A percentile compares a stretch with the other conserved stretches of the same genome.
Conservation (phyloP, 345 rosid species). For the Raphanus sativus region DNA sequence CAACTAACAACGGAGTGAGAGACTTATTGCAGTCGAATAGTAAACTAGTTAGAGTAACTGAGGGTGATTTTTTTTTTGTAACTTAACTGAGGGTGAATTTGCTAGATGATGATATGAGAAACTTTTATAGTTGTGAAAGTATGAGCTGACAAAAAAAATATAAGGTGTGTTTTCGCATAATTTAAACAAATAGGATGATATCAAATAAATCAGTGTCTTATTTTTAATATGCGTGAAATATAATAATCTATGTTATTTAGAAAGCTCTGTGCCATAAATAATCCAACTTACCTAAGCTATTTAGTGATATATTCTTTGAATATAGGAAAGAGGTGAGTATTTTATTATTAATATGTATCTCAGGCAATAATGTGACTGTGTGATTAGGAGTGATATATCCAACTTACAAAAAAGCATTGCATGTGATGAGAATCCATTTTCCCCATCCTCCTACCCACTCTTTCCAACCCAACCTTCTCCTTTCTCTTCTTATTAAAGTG, state of each 20-base stretch:
- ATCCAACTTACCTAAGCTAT: background rate
- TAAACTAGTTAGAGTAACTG: background rate
- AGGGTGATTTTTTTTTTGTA: too few species aligned
- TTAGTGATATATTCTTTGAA: background rate
- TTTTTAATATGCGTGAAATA: background rate
- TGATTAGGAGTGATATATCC: conserved; percentile 16
- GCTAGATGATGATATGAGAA: background rate
- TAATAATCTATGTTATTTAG: background rate
- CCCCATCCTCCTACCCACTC: conserved; percentile 46
- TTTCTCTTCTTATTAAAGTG: conserved; percentile 36
- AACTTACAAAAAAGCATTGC: conserved; percentile 27
- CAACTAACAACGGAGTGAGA: background rate
- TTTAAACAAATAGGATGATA: background rate
- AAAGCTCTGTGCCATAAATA: background rate
- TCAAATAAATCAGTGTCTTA: background rate
- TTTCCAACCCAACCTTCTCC: conserved; percentile 40
- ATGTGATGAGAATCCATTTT: conserved; percentile 44
- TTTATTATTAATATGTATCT: background rate
- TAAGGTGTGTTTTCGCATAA: too few species aligned
- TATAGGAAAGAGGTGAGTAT: conserved; percentile 1
- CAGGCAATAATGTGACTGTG: conserved; percentile 13
- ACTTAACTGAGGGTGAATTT: background rate
- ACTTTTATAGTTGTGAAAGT: background rate
- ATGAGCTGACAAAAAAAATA: background rate
- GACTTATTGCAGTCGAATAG: conserved; percentile 12